Conservation (phyloP, 352 stramenopile genomes). For the Phytophthora vignae region DNA sequence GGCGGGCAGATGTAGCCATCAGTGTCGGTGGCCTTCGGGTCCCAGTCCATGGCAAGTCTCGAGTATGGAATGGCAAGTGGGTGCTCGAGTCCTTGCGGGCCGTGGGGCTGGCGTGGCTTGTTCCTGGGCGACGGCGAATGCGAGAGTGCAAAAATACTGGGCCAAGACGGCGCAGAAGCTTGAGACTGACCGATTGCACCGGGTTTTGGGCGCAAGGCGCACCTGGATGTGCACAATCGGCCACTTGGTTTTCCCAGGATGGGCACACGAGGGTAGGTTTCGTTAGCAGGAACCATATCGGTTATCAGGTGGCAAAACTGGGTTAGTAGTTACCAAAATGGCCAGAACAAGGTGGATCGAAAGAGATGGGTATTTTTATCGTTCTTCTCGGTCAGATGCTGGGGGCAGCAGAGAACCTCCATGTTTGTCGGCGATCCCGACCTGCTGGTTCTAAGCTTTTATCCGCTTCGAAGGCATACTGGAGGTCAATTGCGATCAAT, state of each 20-base stretch:
- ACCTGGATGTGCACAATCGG: constrained; percentile 7
- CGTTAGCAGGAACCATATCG: neutral
- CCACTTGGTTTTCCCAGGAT: neutral
- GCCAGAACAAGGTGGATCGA: constrained; percentile 14
- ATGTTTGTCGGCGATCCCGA: neutral
- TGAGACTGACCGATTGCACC: neutral
- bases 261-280: neutral
- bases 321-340: constrained; percentile 21
- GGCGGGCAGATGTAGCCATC: constrained; percentile 87
- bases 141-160: constrained; percentile 41
- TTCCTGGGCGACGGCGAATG: constrained; percentile 30
- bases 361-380: constrained; percentile 37
- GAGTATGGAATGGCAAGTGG: neutral
- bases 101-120: neutral
- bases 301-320: constrained; percentile 18
- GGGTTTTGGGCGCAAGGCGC: neutral
- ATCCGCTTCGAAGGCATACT: neutral
- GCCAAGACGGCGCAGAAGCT: constrained; percentile 13
- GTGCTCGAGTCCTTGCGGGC: neutral
- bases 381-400: constrained; percentile 16
- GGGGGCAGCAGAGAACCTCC: constrained; percentile 14
- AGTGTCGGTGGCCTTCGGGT: constrained; percentile 52
- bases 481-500: neutral
- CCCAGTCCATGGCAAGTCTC: constrained; percentile 68
- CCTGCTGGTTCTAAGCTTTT: neutral